Evolutionary conservation across 768 basidiomycete genomes (phyloP).

Genomic region (Lentinula edodes): DNA sequence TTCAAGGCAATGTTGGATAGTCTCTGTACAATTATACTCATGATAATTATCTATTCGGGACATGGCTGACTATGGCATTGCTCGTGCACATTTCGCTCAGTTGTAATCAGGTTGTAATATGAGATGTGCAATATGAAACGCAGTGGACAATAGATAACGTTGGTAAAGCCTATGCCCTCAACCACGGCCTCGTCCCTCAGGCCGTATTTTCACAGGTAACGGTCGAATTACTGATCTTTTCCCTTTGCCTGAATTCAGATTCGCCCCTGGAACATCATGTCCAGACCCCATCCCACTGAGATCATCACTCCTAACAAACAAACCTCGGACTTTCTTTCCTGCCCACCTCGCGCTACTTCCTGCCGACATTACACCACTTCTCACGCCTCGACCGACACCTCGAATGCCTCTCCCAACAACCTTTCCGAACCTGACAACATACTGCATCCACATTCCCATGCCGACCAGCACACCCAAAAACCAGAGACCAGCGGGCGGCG

Average conservation of each 20-base stretch:
- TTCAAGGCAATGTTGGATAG: background rate
- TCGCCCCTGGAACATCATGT: background rate
- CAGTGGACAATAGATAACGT: no score
- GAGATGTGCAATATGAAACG: no score
- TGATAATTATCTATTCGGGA: no score
- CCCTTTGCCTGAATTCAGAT: background rate
- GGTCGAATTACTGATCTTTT: background rate
- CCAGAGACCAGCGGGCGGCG: conserved; percentile 58
- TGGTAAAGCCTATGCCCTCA: background rate
- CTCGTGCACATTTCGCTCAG: no score
- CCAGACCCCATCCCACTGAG: background rate
- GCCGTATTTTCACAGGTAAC: background rate
- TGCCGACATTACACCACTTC: background rate
- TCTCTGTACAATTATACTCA: background rate
- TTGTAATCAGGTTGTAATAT: no score
- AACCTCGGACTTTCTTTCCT: background rate
- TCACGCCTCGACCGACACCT: conserved; percentile 15
- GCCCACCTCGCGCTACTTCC: background rate
- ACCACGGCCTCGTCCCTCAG: background rate
- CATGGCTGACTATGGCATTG: no score
- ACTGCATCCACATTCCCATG: conserved; percentile 60
- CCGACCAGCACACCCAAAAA: conserved; percentile 52
- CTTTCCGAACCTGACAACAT: conserved; percentile 16
- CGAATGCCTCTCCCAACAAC: conserved; percentile 16
- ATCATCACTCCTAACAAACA: background rate